A percentile compares a stretch with the other conserved stretches of the same genome.
Evolutionary conservation across 305 asterid genomes (phyloP).

Genomic region (Solanum hybrid): DNA sequence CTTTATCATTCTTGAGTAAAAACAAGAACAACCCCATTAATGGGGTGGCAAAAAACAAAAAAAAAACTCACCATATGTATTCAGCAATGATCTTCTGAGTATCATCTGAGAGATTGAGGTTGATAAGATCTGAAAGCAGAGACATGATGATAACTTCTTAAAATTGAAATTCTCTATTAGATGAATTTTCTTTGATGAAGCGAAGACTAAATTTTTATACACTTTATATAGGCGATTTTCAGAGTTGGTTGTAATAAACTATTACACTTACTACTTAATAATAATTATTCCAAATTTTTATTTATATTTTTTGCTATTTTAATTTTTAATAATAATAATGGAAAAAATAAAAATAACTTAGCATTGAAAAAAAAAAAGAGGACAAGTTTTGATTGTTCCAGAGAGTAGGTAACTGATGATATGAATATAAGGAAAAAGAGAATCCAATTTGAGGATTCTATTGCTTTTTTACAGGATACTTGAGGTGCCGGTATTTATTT

Average conservation of each 20-base stretch:
- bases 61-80: conserved; percentile 38
- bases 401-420: neutral
- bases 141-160: conserved; percentile 20
- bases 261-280: neutral
- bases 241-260: neutral
- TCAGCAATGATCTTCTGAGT: conserved; percentile 41
- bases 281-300: neutral
- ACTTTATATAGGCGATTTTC: neutral
- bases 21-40: neutral
- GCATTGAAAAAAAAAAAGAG: neutral
- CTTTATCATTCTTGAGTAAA: neutral
- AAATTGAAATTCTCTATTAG: neutral
- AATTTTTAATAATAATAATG: neutral
- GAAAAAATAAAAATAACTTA: neutral
- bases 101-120: conserved; percentile 36
- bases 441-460: conserved; percentile 5
- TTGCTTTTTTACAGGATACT: neutral
- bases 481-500: neutral
- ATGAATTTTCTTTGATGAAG: neutral
- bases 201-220: neutral
- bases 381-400: neutral
- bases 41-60: neutral
- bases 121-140: conserved; percentile 36
- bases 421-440: neutral
- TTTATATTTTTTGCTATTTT: neutral